phyloP scores from a whole-genome alignment of 768 basidiomycete species.

The Pholiota conissans region DNA sequence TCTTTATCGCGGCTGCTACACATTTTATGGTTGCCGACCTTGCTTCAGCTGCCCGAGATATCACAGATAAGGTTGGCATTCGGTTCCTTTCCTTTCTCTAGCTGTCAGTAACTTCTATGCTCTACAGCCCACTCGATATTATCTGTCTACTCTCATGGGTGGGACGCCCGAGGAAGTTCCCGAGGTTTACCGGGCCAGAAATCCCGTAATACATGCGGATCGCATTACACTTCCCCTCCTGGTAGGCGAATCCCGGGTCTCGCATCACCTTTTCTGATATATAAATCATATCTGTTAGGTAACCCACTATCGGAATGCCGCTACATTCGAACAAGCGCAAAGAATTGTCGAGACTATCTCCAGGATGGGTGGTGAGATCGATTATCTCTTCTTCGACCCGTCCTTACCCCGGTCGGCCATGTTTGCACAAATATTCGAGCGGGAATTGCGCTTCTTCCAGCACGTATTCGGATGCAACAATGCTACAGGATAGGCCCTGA shows the following conservation, averaged over 20 bases:
- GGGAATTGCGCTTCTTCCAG: not conserved
- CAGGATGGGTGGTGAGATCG: not conserved
- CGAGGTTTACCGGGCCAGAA: not conserved
- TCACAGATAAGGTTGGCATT: not conserved
- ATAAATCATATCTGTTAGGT: not conserved
- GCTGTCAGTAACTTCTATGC: not conserved
- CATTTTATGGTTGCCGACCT: constrained; percentile 2
- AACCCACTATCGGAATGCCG: not conserved
- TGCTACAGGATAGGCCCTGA: not conserved
- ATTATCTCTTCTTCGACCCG: constrained; percentile 1
- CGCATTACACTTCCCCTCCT: not conserved
- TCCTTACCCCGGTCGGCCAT: not conserved
- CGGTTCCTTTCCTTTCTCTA: not conserved
- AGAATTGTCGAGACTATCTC: not conserved
- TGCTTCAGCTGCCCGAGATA: not conserved
- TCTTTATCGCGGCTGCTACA: not conserved
- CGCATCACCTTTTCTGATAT: not conserved
- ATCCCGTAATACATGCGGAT: constrained; percentile 3
- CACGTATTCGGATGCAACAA: not conserved
- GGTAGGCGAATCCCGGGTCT: not conserved
- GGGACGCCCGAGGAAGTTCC: constrained; percentile 4
- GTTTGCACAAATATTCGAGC: not conserved
- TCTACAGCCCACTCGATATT: not conserved
- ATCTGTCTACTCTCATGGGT: constrained; percentile 5
- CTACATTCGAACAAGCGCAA: constrained; percentile 1